Base-by-base conservation (phyloP, 192 early-diverging fungal species). In the Spizellomyces sp. region DNA sequence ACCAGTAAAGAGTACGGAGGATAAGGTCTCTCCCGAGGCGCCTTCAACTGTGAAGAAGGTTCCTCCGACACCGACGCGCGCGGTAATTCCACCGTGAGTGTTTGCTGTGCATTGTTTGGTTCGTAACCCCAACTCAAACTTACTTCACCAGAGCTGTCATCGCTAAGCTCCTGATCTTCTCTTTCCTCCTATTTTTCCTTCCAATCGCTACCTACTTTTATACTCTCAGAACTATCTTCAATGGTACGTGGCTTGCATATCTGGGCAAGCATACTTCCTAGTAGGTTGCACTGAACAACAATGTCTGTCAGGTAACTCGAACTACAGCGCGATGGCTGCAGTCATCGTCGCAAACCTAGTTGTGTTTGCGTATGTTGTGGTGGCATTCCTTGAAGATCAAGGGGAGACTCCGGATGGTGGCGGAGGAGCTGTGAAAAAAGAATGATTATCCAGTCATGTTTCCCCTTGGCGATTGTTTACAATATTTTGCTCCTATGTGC, bases 301-400 rank as follows among this genome's bases (percentile, higher is more conserved):
- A 58, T 67, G 7, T 61, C 43, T 12, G 17, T 12, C 48, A 71
- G 70, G 73, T 42, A 75, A 75, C 48, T 36, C 10, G 47, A 75
- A 67, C 66, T 75, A 75, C 73, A 75, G 73, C 66, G 73, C 73
- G 7, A 75, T 75, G 41, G 45, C 73, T 36, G 73, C 73, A 12
- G 73, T 69, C 2, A 44, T 75, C 43, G 66, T 75, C 14, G 73
- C 73, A 12, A 75, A 75, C 48, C 9, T 48, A 6, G 73, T 75
- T 0, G 66, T 75, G 4, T 44, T 69, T 45, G 73, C 66, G 17
- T 75, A 69, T 63, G 73, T 75, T 22, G 21, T 69, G n/a, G 73
- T 61, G 12, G 73, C 73, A 5, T 69, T 75, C 45, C 6, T 56
- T 6, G 73, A 75, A 56, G 70, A 72, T 48, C 70, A 72, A 10